Conservation (phyloP, 352 stramenopile species). For the Phytophthora tentaculata region DNA sequence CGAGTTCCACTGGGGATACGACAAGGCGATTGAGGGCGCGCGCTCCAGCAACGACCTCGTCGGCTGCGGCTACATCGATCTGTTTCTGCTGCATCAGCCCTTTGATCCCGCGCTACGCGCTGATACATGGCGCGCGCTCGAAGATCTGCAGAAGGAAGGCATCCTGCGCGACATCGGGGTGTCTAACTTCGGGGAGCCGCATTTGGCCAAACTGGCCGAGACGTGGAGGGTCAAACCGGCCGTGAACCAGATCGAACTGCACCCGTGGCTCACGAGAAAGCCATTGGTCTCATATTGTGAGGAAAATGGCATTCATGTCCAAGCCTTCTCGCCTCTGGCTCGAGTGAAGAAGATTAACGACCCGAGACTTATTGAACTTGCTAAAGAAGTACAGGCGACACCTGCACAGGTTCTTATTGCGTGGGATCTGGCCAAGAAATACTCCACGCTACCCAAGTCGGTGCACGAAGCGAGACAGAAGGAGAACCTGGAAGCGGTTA, state of each 20-base stretch:
- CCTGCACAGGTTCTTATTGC: conserved; percentile 55
- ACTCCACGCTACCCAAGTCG: conserved; percentile 57
- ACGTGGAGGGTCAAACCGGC: conserved; percentile 55
- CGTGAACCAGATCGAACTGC: conserved; percentile 82
- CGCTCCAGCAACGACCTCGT: conserved; percentile 62
- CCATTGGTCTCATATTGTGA: conserved; percentile 66
- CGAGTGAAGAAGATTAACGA: conserved; percentile 53
- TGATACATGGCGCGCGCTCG: conserved; percentile 48
- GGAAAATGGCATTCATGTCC: conserved; percentile 44
- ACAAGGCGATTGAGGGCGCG: conserved; percentile 59
- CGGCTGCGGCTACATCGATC: conserved; percentile 76
- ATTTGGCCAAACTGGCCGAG: conserved; percentile 74
- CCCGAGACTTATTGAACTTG: conserved; percentile 41
- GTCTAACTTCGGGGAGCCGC: conserved; percentile 81
- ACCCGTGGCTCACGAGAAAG: conserved; percentile 63
- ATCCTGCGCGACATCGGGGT: conserved; percentile 83
- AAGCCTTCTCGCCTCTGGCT: conserved; percentile 57
- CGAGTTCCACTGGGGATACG: conserved; percentile 70
- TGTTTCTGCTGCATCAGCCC: conserved; percentile 74
- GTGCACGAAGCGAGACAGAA: conserved; percentile 48
- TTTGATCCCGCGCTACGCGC: conserved; percentile 51
- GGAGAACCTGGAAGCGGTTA: conserved; percentile 52
- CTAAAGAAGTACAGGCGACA: conserved; percentile 36
- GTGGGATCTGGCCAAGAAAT: conserved; percentile 51
- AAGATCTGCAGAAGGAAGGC: conserved; percentile 50